These are phyloP conservation scores for Simplicillium aogashimaense DNA, from an alignment of 2,329 filamentous ascomycete genomes.

Conservation along the genomic window DNA sequence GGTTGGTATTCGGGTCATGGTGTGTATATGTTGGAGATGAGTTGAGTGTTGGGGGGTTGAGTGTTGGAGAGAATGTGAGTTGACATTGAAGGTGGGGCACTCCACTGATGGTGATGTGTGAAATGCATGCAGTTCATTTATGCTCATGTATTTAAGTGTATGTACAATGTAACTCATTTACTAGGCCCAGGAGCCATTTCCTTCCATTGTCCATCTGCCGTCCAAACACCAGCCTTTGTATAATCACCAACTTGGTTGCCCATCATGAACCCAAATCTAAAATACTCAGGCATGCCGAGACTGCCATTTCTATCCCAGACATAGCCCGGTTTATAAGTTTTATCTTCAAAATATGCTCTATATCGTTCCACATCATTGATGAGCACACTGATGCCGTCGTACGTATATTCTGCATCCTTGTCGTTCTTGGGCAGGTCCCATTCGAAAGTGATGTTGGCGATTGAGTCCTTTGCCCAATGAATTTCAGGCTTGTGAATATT, in stretches of 20 bases:
- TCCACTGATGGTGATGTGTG: neutral
- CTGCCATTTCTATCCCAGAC: conserved; percentile 46
- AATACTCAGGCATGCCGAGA: conserved; percentile 54
- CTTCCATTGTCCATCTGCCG: conserved; percentile 51
- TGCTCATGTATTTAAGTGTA: too few relatives aligned
- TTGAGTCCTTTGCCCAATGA: conserved; percentile 22
- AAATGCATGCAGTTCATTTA: too few relatives aligned
- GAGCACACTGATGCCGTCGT: conserved; percentile 68
- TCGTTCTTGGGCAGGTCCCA: conserved; percentile 36
- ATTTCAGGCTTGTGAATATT: conserved; percentile 37
- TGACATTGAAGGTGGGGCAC: neutral
- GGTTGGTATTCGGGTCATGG: conserved; percentile 40
- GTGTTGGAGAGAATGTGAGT: neutral
- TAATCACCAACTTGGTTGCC: conserved; percentile 59
- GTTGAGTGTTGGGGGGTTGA: neutral
- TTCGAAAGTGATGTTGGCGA: conserved; percentile 54
- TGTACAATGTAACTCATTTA: conserved; percentile 21
- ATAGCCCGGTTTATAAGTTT: conserved; percentile 34
- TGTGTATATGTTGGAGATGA: conserved; percentile 12
- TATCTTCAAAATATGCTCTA: conserved; percentile 57
- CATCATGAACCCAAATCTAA: conserved; percentile 65
- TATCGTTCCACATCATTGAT: conserved; percentile 82
- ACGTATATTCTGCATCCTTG: conserved; percentile 22
- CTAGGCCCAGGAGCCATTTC: conserved; percentile 55
- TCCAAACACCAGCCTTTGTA: conserved; percentile 66